A percentile compares a stretch with the other conserved stretches of the same genome.
Evolutionary conservation across 495 filamentous ascomycete genomes (phyloP).

Genomic region (Annulohypoxylon stygium): DNA sequence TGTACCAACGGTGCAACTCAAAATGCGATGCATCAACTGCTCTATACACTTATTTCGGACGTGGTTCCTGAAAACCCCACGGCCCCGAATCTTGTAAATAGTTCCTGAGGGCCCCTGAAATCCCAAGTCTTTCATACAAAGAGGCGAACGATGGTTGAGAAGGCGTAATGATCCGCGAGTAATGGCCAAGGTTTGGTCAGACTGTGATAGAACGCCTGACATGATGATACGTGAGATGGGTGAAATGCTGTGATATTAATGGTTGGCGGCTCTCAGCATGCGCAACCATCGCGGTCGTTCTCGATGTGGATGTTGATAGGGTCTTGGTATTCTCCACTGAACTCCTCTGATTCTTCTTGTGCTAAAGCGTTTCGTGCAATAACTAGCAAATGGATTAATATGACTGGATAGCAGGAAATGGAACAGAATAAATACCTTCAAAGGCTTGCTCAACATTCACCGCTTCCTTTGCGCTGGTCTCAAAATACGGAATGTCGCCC

Average conservation of each 20-base stretch:
- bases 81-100: constrained; percentile 17
- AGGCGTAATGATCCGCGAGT: constrained; percentile 25
- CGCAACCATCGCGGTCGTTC: constrained; percentile 89
- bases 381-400: constrained; percentile 66
- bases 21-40: constrained; percentile 39
- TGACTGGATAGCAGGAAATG: not conserved
- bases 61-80: constrained; percentile 12
- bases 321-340: constrained; percentile 92
- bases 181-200: constrained; percentile 10
- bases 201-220: not conserved
- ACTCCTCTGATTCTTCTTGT: constrained; percentile 96
- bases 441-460: constrained; percentile 99
- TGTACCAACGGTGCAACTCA: constrained; percentile 18
- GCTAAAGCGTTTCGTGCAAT: constrained; percentile 95
- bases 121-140: constrained; percentile 31
- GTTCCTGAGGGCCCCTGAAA: constrained; percentile 27
- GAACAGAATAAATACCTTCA: constrained; percentile 73
- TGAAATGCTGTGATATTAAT: constrained; percentile 14
- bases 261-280: constrained; percentile 70
- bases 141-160: constrained; percentile 41
- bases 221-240: constrained; percentile 9
- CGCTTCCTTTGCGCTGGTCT: constrained; percentile 98
- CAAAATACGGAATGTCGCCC: constrained; percentile 97
- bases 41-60: constrained; percentile 39
- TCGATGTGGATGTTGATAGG: constrained; percentile 97